Evolutionary conservation across 2,329 filamentous ascomycete genomes (phyloP), one percentile per base, ranked within the genome.

Genomic region (Aspergillus sp.): DNA sequence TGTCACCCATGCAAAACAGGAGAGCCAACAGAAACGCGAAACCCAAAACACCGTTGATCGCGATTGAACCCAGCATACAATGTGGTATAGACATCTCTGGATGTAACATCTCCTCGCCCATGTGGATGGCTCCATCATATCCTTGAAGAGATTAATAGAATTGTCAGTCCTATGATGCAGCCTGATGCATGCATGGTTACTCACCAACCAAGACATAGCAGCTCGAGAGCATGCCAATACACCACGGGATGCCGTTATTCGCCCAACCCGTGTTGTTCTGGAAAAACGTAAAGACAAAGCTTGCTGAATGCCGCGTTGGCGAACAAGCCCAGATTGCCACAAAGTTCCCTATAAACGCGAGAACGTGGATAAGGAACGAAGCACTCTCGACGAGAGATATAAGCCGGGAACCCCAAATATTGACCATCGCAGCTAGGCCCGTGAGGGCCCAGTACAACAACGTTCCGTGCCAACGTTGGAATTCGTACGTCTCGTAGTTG

Each of bases 401-500:
- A 19, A 56, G 25, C 10, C 41, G 25, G 1, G 11, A 25, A 4
- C 47, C 54, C 47, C 40, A 48, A 9, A 51, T 51, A 36, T 56
- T 56, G 16, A 56, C 17, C 1, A 38, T 19, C 4, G 45, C 25
- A 1, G n/a, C n/a, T 1, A 56, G 2, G 10, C 7, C 47, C 7
- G 47, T n/a, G 2, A 56, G 14, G 1, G 38, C 54, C 54, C 50
- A 56, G 41, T 51, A 54, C 11, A 56, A 34, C 11, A 56, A 13
- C 0, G 54, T 51, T 5, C 40, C 41, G 9, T 81, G 78, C 77
- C 76, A 82, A 20, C 67, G 56, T 49, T 76, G 40, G 0, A 70
- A 66, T 1, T 60, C 55, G 50, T 80, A 80, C 6, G 54, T 56
- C 0, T 71, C 69, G 45, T 75, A 62, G 53, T 75, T 74, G 13